These are phyloP conservation scores for Hypocreales sp. DNA, from an alignment of 2,329 filamentous ascomycete species.

Conservation along the genomic window DNA sequence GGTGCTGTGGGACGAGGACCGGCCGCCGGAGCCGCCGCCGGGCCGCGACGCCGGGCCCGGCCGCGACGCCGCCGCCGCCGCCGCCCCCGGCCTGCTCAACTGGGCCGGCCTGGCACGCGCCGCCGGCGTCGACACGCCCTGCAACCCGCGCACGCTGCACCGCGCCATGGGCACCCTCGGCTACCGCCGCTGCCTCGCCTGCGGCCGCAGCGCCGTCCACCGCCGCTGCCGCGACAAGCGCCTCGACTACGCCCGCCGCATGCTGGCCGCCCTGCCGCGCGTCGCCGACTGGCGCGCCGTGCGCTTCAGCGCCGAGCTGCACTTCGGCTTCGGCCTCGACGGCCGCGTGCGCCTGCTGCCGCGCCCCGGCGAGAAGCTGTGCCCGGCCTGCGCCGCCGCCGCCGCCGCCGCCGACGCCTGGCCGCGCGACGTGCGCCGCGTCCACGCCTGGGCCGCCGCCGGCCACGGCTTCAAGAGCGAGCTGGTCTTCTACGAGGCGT, in stretches of 20 bases:
- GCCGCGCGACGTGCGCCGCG: slow-evolving; percentile 16
- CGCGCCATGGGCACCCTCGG: slow-evolving; percentile 20
- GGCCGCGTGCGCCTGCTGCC: slow-evolving; percentile 19
- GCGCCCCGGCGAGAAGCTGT: slow-evolving; percentile 17
- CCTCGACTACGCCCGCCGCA: slow-evolving; percentile 16
- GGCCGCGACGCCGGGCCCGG: too few relatives aligned
- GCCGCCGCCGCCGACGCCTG: slow-evolving; percentile 13
- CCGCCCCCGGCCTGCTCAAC: too few relatives aligned
- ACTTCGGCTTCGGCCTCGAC: slow-evolving; percentile 22
- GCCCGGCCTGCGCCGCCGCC: slow-evolving; percentile 10
- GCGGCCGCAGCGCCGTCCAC: slow-evolving; percentile 14
- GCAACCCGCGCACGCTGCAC: slow-evolving; percentile 19
- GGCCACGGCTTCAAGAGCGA: slow-evolving; percentile 22
- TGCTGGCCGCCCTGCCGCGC: slow-evolving; percentile 16
- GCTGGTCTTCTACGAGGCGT: slow-evolving; percentile 20
- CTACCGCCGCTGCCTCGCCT: slow-evolving; percentile 18
- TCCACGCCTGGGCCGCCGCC: slow-evolving; percentile 19
- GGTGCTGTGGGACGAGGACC: slow-evolving; percentile 20
- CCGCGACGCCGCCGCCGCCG: too few relatives aligned
- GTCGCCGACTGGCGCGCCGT: slow-evolving; percentile 16
- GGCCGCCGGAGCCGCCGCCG: too few relatives aligned
- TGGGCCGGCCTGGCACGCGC: slow-evolving; percentile 17
- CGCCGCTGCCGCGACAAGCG: slow-evolving; percentile 16
- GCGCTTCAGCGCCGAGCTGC: slow-evolving; percentile 20
- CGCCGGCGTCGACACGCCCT: slow-evolving; percentile 15